Percentiles rank a stretch among this genome's conserved stretches.
Evolutionary conservation across 768 basidiomycete species (phyloP).

Genomic region (Leccinum uliginosum): DNA sequence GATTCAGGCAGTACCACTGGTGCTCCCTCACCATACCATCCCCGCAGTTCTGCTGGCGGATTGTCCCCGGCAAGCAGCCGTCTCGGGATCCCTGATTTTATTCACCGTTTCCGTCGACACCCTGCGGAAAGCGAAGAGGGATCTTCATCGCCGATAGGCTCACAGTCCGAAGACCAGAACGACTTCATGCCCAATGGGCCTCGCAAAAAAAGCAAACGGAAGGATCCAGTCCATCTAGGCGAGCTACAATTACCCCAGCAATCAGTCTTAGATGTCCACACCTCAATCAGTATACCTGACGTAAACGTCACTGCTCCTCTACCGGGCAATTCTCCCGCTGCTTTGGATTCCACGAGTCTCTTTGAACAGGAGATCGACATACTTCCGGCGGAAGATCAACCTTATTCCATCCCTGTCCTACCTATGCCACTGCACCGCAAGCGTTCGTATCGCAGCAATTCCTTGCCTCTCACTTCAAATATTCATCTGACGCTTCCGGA

Average conservation of each 20-base stretch:
- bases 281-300: conserved; percentile 5
- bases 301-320: conserved; percentile 2
- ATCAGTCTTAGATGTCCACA: conserved; percentile 9
- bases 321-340: conserved; percentile 2
- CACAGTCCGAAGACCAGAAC: conserved; percentile 40
- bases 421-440: not conserved
- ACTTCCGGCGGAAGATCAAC: not conserved
- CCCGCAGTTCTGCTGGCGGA: conserved; percentile 26
- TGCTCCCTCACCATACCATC: conserved; percentile 31
- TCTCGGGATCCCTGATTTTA: conserved; percentile 35
- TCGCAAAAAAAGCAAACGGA: conserved; percentile 8
- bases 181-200: conserved; percentile 21
- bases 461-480: conserved; percentile 30
- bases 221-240: conserved; percentile 23
- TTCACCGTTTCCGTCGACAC: conserved; percentile 33
- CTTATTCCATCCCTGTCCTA: not conserved
- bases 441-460: conserved; percentile 29
- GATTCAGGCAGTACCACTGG: conserved; percentile 34
- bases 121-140: conserved; percentile 45
- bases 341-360: not conserved
- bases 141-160: conserved; percentile 42
- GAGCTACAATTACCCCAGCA: conserved; percentile 20
- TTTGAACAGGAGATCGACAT: conserved; percentile 3
- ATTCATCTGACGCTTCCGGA: conserved; percentile 30
- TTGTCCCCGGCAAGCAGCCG: conserved; percentile 44